Base-by-base conservation (phyloP, 208 protist species). In the Trypanosoma melophagium region DNA sequence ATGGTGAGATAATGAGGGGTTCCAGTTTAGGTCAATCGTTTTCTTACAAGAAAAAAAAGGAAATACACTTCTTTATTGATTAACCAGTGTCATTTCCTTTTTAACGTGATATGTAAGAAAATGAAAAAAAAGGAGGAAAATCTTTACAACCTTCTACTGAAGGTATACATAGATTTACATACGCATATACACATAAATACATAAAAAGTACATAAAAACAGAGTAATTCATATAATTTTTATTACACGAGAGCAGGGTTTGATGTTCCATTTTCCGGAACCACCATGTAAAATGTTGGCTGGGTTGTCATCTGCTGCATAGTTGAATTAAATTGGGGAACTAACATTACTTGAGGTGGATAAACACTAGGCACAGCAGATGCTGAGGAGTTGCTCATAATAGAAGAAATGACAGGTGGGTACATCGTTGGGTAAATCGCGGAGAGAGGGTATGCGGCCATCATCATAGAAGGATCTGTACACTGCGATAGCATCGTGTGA, bases 231-330 rank as follows among this genome's bases (percentile, higher is more conserved):
- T 47, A 24, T 60, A n/a, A 19, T 42, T 41, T 49, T 60, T 10
- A 19, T 42, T 44, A 44, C 42, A 22, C 9, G 56, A 74, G 49
- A 16, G 69, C 12, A 54, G 67, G 24, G 12, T 10, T 10, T 44
- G 50, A 5, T 10, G 42, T 19, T 21, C 10, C 25, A 22, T 58
- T 69, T 25, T 83, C 74, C 17, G 77, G 77, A 19, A 86, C 52
- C 10, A 83, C 51, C 55, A 86, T 69, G 42, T 81, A 65, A 57
- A 75, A 77, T 13, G 79, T 74, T 44, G 65, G 47, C 22, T 49
- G 61, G 31, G 42, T 4, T 21, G 52, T 7, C 22, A 44, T 21
- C 38, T 61, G 69, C 17, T 64, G 61, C 19, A 66, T 2, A 50
- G 65, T 47, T 19, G 59, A 50, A 21, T 65, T 1, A 38, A 52